Conservation (phyloP, 1,284 basidiomycete genomes). For the Lignosus rhinocerotis region DNA sequence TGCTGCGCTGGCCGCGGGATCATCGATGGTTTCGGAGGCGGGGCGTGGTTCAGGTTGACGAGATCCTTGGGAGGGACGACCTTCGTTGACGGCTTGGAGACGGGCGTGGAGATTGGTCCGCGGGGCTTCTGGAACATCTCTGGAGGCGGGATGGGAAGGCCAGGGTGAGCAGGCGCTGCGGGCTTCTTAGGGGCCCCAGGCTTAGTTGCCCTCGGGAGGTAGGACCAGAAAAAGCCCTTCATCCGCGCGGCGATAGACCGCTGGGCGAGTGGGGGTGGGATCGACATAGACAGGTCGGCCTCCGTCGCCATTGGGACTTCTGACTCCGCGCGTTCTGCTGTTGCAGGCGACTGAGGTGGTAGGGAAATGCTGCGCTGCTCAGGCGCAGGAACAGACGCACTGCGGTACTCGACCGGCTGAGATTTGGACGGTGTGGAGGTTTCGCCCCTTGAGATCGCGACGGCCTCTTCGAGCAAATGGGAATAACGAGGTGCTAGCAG, state of each 20-base stretch:
- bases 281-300: slow-evolving; percentile 4
- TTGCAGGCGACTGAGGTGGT: slow-evolving; percentile 1
- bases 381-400: slow-evolving; percentile 12
- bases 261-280: slow-evolving; percentile 10
- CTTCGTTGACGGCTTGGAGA: slow-evolving; percentile 46
- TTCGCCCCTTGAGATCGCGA: slow-evolving; percentile 31
- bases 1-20: slow-evolving; percentile 40
- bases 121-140: slow-evolving; percentile 50
- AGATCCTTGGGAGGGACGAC: slow-evolving; percentile 58
- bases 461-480: slow-evolving; percentile 55
- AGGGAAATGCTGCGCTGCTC: slow-evolving; percentile 8
- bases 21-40: slow-evolving; percentile 42
- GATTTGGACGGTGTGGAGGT: neutral
- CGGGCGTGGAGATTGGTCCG: slow-evolving; percentile 59
- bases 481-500: slow-evolving; percentile 56
- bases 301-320: neutral
- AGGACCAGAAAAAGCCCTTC: slow-evolving; percentile 60
- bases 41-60: slow-evolving; percentile 56
- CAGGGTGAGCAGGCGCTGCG: slow-evolving; percentile 26
- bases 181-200: slow-evolving; percentile 24
- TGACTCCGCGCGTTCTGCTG: slow-evolving; percentile 1
- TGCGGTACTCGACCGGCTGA: slow-evolving; percentile 12
- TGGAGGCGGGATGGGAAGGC: slow-evolving; percentile 54
- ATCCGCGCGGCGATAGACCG: slow-evolving; percentile 33
- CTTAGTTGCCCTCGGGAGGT: slow-evolving; percentile 52